These are phyloP conservation scores for Carallia pectinifolia DNA, from an alignment of 345 rosid species.

Conservation along the genomic window DNA sequence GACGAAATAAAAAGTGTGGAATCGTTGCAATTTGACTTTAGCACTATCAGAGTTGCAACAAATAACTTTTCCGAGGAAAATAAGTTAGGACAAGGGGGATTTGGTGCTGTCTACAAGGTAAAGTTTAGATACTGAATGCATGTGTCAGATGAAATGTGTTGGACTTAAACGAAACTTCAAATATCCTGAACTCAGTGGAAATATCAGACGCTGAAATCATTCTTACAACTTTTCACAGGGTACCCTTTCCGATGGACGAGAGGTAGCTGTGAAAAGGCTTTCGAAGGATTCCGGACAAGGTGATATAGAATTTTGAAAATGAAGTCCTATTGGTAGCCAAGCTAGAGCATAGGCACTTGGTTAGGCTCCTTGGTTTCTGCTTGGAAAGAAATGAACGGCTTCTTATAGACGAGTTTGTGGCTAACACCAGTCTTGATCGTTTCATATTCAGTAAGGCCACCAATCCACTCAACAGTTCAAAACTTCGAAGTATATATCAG, in stretches of 20 bases:
- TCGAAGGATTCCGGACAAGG: constrained; percentile 36
- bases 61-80: not conserved
- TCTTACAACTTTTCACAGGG: too few relatives aligned
- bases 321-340: constrained; percentile 38
- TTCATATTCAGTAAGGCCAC: constrained; percentile 37
- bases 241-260: constrained; percentile 17
- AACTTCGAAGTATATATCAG: too few relatives aligned
- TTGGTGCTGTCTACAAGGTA: too few relatives aligned
- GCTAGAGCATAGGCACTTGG: constrained; percentile 42
- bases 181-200: too few relatives aligned
- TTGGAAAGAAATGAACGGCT: constrained; percentile 37
- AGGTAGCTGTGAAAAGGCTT: constrained; percentile 41
- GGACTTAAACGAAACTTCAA: too few relatives aligned
- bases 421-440: constrained; percentile 39
- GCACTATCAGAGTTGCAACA: not conserved
- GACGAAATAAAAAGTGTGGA: constrained; percentile 13
- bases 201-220: too few relatives aligned
- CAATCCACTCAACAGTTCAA: not conserved
- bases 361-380: constrained; percentile 40
- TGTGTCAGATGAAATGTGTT: too few relatives aligned
- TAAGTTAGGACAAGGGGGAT: not conserved
- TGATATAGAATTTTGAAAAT: constrained; percentile 40
- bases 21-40: constrained; percentile 27
- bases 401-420: constrained; percentile 41
- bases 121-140: too few relatives aligned